phyloP scores from a whole-genome alignment of 1,284 basidiomycete species.

The Tylopilus sp. region DNA sequence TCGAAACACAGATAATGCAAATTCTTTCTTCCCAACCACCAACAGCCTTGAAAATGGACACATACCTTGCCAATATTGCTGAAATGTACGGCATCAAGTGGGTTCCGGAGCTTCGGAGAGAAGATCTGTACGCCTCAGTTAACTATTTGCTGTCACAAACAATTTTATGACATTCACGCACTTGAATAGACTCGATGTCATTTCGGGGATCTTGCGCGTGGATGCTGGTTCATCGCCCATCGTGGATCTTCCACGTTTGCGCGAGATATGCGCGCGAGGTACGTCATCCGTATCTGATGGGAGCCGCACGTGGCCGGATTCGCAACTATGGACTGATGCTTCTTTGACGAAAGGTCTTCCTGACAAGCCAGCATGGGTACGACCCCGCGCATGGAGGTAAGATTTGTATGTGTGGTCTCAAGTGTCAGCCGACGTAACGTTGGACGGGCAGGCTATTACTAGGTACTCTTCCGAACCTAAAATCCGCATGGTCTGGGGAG shows the following conservation, averaged over 20 bases:
- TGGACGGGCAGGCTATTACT: constrained; percentile 50
- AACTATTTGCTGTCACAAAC: neutral
- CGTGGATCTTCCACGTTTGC: constrained; percentile 55
- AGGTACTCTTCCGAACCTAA: constrained; percentile 54
- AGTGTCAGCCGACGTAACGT: constrained; percentile 1
- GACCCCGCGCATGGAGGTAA: constrained; percentile 70
- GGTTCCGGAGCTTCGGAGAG: constrained; percentile 54
- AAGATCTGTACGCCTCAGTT: constrained; percentile 51
- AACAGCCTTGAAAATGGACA: constrained; percentile 51
- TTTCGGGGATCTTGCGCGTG: constrained; percentile 56
- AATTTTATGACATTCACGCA: neutral
- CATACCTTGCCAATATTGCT: constrained; percentile 52
- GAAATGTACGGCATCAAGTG: constrained; percentile 53
- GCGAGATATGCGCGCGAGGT: constrained; percentile 57
- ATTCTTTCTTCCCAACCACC: constrained; percentile 49
- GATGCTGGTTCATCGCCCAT: constrained; percentile 40
- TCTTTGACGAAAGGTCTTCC: constrained; percentile 51
- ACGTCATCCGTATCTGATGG: constrained; percentile 16
- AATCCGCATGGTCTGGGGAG: constrained; percentile 55
- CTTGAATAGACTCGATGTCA: constrained; percentile 41
- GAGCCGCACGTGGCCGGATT: neutral
- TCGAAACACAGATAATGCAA: constrained; percentile 42
- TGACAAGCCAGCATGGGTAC: constrained; percentile 64
- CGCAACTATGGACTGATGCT: constrained; percentile 3
- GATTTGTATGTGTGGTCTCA: constrained; percentile 18